Evolutionary conservation across 345 rosid species (phyloP).

Genomic region (Camelina laxa): DNA sequence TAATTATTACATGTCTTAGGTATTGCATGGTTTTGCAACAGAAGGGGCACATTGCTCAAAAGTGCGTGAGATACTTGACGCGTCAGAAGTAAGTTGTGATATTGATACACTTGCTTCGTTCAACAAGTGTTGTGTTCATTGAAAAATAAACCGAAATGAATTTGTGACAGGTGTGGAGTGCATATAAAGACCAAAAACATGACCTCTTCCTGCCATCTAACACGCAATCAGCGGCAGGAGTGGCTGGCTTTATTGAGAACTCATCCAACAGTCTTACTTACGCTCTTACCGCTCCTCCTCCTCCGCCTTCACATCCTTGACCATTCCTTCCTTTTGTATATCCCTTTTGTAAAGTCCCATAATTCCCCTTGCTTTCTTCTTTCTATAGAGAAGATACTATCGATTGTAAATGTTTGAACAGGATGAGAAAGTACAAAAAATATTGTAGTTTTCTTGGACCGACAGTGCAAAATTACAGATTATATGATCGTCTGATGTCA

Average conservation of each 20-base stretch:
- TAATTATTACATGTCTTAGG: constrained; percentile 49
- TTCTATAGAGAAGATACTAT: constrained; percentile 28
- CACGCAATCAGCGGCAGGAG: constrained; percentile 94
- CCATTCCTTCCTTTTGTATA: constrained; percentile 25
- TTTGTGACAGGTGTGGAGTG: constrained; percentile 78
- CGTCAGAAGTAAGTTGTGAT: constrained; percentile 82
- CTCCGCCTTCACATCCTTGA: constrained; percentile 41
- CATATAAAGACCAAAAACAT: constrained; percentile 97
- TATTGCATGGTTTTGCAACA: constrained; percentile 93
- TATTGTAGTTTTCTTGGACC: constrained; percentile 9
- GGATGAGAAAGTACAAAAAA: constrained; percentile 16
- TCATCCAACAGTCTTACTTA: constrained; percentile 79
- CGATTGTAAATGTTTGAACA: constrained; percentile 42
- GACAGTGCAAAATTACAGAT: background rate
- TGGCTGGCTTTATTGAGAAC: constrained; percentile 93
- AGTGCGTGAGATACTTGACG: constrained; percentile 81
- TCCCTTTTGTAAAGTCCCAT: constrained; percentile 38
- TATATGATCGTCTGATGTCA: background rate
- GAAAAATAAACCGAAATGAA: background rate
- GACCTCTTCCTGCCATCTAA: constrained; percentile 96
- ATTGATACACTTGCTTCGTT: background rate
- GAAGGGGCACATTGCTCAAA: constrained; percentile 95
- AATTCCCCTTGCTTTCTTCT: constrained; percentile 10
- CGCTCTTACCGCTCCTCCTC: constrained; percentile 82
- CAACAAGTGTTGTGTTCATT: background rate